Conservation (phyloP, 2,329 filamentous ascomycete genomes). For the Plectosphaerella cucumerina region DNA sequence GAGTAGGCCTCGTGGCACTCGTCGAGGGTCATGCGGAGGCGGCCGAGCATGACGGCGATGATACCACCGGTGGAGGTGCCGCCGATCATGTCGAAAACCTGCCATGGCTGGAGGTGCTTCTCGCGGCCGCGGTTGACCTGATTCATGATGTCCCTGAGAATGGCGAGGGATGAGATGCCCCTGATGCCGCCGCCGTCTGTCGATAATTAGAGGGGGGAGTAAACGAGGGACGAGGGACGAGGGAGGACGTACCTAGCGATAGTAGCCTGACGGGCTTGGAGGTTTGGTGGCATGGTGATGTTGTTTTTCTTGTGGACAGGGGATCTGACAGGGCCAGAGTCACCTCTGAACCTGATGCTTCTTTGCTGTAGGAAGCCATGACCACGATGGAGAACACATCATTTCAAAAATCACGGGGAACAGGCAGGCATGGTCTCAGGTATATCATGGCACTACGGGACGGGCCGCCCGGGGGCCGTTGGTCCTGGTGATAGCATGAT, state of each 20-base stretch:
- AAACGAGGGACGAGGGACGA: too few species aligned
- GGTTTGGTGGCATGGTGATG: too few species aligned
- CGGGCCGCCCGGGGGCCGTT: too few species aligned
- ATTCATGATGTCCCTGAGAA: constrained; percentile 12
- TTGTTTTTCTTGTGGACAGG: too few species aligned
- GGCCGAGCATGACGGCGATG: constrained; percentile 17
- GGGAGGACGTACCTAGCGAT: not conserved
- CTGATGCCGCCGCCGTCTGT: constrained; percentile 12
- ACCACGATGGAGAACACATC: too few species aligned
- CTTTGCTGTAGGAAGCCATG: too few species aligned
- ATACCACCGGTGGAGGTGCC: constrained; percentile 14
- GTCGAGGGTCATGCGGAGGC: constrained; percentile 16
- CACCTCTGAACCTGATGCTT: not conserved
- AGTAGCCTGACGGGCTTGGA: not conserved
- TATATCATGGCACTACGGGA: too few species aligned
- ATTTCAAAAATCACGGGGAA: too few species aligned
- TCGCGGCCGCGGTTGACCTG: constrained; percentile 6
- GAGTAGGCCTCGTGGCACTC: constrained; percentile 15
- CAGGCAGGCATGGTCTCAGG: too few species aligned
- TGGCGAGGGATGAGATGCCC: constrained; percentile 8
- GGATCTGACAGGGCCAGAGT: not conserved
- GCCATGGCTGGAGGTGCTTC: constrained; percentile 9
- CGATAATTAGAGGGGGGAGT: too few species aligned
- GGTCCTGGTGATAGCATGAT: too few species aligned
- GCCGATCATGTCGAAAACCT: constrained; percentile 14